A percentile compares a stretch with the other conserved stretches of the same genome.
Conservation (phyloP, 441 rosid species). For the Euphorbia celastroides region DNA sequence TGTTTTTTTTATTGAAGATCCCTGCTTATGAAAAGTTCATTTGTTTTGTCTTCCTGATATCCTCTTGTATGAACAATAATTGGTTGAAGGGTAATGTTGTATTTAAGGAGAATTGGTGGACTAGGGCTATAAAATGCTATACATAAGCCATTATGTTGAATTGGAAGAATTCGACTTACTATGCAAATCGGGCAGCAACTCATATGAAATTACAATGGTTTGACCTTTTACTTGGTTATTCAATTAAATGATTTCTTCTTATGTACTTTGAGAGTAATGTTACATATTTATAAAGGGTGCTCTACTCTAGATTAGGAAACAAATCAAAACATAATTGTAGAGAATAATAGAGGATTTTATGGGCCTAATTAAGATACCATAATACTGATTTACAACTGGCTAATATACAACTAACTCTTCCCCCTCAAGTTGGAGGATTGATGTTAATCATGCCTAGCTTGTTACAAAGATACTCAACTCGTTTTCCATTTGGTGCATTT, state of each 20-base stretch:
- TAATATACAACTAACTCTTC: not conserved
- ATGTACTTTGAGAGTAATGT: too few species aligned
- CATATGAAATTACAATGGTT: constrained; percentile 79
- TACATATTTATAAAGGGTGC: too few species aligned
- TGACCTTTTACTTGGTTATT: constrained; percentile 3
- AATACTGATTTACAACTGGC: too few species aligned
- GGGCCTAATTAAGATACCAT: not conserved
- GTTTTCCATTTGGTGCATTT: not conserved
- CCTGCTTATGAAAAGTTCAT: not conserved
- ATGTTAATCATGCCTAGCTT: not conserved
- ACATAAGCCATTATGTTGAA: constrained; percentile 81
- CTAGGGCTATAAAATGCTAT: constrained; percentile 74
- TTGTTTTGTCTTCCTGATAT: too few species aligned
- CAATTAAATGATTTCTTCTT: not conserved
- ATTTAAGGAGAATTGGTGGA: constrained; percentile 74
- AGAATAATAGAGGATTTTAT: not conserved
- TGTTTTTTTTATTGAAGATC: not conserved
- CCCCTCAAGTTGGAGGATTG: not conserved
- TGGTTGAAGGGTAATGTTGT: constrained; percentile 82
- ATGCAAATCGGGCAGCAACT: constrained; percentile 84
- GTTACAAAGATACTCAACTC: not conserved
- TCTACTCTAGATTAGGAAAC: too few species aligned
- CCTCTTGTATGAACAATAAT: constrained; percentile 5
- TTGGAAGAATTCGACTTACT: constrained; percentile 62
- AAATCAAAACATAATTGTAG: too few species aligned